phyloP scores from a whole-genome alignment of 1,284 basidiomycete genomes.

The Malassezia dermatis region DNA sequence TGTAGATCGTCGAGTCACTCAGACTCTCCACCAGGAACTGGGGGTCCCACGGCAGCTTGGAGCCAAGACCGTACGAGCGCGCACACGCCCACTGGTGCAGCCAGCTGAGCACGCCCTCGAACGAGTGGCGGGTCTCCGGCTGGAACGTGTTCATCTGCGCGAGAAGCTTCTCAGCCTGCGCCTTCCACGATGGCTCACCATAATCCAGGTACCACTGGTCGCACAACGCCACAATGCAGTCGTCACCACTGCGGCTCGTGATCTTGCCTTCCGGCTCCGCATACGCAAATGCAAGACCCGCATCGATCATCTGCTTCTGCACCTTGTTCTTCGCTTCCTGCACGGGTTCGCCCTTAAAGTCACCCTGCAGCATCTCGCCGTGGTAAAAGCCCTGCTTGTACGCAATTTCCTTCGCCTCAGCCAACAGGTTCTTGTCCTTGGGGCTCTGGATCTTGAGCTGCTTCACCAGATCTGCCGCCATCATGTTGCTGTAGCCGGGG shows the following conservation, averaged over 20 bases:
- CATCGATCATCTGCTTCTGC: conserved; percentile 69
- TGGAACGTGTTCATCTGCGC: conserved; percentile 81
- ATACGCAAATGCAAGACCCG: conserved; percentile 72
- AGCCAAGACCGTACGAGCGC: conserved; percentile 88
- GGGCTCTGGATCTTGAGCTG: conserved; percentile 90
- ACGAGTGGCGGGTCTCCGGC: conserved; percentile 76
- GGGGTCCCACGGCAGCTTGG: conserved; percentile 91
- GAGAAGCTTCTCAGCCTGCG: conserved; percentile 71
- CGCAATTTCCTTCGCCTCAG: conserved; percentile 91
- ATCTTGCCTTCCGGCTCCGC: conserved; percentile 91
- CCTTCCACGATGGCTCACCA: conserved; percentile 79
- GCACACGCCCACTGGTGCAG: conserved; percentile 98
- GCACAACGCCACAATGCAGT: conserved; percentile 93
- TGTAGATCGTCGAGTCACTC: conserved; percentile 97
- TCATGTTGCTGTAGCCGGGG: conserved; percentile 80
- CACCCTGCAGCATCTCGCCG: conserved; percentile 78
- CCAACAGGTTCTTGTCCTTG: conserved; percentile 70
- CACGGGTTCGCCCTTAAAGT: conserved; percentile 75
- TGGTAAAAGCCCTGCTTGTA: conserved; percentile 98
- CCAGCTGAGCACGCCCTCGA: conserved; percentile 87
- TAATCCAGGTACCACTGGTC: conserved; percentile 99
- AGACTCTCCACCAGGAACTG: conserved; percentile 92
- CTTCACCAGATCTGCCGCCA: conserved; percentile 75
- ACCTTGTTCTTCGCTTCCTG: conserved; percentile 86
- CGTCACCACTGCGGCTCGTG: conserved; percentile 78